phyloP scores from a whole-genome alignment of 73 alveolate genomes.

The Paramecium biaurelia region DNA sequence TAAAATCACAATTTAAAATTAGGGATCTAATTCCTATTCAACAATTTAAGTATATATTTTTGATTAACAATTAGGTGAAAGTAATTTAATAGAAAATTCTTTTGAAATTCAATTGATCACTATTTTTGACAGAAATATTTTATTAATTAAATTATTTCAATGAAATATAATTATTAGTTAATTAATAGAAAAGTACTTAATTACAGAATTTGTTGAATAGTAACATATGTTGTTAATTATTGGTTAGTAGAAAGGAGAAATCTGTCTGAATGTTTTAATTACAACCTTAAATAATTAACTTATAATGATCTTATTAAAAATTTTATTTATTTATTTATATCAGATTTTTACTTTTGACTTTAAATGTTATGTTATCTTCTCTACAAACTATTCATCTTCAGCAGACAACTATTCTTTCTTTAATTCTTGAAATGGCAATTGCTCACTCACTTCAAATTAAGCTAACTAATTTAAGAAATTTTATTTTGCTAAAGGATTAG shows the following conservation, averaged over 20 bases:
- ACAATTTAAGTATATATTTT: no score
- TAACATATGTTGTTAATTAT: no score
- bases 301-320: not conserved
- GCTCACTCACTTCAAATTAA: not conserved
- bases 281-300: not conserved
- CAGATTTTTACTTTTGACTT: not conserved
- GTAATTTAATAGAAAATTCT: no score
- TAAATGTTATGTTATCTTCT: not conserved
- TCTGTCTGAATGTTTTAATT: no score
- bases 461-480: constrained; percentile 16
- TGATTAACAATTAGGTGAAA: no score
- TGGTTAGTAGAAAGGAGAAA: not conserved
- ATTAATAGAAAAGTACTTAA: no score
- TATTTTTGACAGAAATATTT: not conserved
- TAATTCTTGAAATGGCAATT: not conserved
- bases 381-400: constrained; percentile 28
- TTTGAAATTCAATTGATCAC: not conserved
- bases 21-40: not conserved
- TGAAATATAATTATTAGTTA: no score
- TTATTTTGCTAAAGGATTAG: not conserved
- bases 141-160: not conserved
- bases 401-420: not conserved
- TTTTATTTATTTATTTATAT: not conserved
- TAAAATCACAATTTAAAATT: not conserved
- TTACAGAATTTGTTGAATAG: not conserved